Evolutionary conservation across 345 rosid genomes (phyloP), one percentile per base, ranked within the genome.

Genomic region (Salix exigua): DNA sequence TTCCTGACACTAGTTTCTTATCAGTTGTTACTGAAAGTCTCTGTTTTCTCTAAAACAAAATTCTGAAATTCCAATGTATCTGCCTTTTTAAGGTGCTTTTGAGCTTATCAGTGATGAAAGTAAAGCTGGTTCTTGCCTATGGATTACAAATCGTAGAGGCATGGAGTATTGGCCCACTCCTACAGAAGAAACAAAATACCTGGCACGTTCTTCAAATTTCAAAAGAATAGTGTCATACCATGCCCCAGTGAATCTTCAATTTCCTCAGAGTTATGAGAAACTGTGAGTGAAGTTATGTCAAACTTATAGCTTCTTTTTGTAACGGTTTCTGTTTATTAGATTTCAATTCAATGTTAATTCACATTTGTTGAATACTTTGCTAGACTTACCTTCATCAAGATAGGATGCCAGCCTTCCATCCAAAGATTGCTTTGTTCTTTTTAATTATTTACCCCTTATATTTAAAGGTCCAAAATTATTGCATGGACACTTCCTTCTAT

Each of bases 131-230:
- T 85, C 97, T 60, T 93, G 98, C 85, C 85, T 96, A 37, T 93
- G 97, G 98, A 88, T 96, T 76, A 89, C 97, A 55, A 90, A 87
- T 66, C 97, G 99, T 55, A 91, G 85, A 64, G 99, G 98, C 71
- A 72, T 89, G 85, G 94, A 96, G 83, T 96, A 93, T 86, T 96
- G 98, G 99, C 98, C 99, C 66, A 81, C 86, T 80, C 88, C 92
- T 19, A 48, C 48, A 38, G 99, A 93, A 82, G 77, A 86, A 83
- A 86, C 86, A 75, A 96, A 93, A 86, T 93, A 91, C 88, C 3
- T 68, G 75, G 25, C 89, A 83, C 82, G 11, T 62, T 88, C 86
- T 73, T 83, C 83, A 77, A 73, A 82, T 75, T 86, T 88, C 77
- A 77, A 70, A 16, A 89, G 82, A 79, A 77, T 48, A 75, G 53